Evolutionary conservation across 78 protist species (phyloP).

Genomic region (Guillardia theta): DNA sequence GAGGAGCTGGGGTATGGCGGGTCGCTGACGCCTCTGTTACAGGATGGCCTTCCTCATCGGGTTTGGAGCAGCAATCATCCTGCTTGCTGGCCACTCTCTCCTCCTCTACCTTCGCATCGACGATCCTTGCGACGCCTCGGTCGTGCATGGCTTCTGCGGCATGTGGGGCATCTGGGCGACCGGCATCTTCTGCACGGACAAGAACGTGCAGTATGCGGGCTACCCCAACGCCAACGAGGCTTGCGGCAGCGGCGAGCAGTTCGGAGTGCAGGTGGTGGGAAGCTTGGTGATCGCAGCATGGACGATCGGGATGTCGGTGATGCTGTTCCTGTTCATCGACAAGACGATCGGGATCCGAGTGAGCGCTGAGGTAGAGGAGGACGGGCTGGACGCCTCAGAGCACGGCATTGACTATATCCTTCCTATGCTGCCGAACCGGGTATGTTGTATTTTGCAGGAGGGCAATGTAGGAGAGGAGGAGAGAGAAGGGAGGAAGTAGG

Average conservation of each 20-base stretch:
- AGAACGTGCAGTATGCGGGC: background rate
- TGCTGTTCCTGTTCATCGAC: background rate
- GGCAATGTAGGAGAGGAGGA: too few species aligned
- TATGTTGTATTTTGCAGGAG: background rate
- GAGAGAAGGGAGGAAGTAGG: too few species aligned
- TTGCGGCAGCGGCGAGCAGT: background rate
- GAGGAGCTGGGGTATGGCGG: too few species aligned
- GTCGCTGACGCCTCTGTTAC: too few species aligned
- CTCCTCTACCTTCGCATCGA: conserved; percentile 59
- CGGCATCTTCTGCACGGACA: conserved; percentile 4
- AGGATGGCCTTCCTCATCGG: conserved; percentile 45
- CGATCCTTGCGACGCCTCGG: conserved; percentile 78
- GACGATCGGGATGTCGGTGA: background rate
- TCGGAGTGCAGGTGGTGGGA: background rate
- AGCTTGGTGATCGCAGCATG: background rate
- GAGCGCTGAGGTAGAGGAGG: background rate
- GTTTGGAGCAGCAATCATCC: background rate
- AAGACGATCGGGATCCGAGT: background rate
- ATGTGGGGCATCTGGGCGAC: conserved; percentile 59
- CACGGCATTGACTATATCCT: background rate
- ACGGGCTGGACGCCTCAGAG: background rate
- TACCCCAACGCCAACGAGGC: background rate
- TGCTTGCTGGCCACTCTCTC: background rate
- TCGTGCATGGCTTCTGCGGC: conserved; percentile 79
- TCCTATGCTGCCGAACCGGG: background rate